These are phyloP conservation scores for Xanthoconium separans DNA, from an alignment of 1,284 basidiomycete species.

Conservation along the genomic window DNA sequence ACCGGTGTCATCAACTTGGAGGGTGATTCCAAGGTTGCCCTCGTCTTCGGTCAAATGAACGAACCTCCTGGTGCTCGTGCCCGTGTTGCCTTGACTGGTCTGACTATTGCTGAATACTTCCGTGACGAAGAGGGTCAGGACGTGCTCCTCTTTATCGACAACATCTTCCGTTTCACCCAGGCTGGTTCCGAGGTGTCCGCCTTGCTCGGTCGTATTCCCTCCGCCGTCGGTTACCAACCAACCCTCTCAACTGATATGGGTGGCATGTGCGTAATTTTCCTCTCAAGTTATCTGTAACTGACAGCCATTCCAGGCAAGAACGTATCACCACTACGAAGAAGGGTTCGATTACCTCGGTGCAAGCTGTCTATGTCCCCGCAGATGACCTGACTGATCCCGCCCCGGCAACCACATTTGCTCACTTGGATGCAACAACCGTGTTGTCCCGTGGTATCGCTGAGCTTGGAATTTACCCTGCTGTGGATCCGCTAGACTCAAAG, in stretches of 20 bases:
- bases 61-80: conserved; percentile 99
- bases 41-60: conserved; percentile 99
- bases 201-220: conserved; percentile 98
- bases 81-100: conserved; percentile 97
- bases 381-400: conserved; percentile 99
- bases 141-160: conserved; percentile 99
- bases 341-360: conserved; percentile 99
- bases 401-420: conserved; percentile 98
- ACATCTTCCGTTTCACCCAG: conserved; percentile 99
- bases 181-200: conserved; percentile 99
- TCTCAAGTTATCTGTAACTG: conserved; percentile 7
- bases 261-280: conserved; percentile 76
- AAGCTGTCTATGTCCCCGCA: conserved; percentile 99
- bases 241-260: conserved; percentile 99
- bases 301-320: conserved; percentile 69
- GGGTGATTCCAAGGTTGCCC: conserved; percentile 98
- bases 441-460: conserved; percentile 99
- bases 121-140: conserved; percentile 99
- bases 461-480: conserved; percentile 99
- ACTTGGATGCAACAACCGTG: conserved; percentile 99
- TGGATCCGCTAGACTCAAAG: conserved; percentile 99
- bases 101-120: conserved; percentile 99
- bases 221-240: conserved; percentile 99
- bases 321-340: conserved; percentile 99
- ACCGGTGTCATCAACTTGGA: conserved; percentile 99